Conservation (phyloP, 129 eudicot genomes). For the Helianthus tuberosus region DNA sequence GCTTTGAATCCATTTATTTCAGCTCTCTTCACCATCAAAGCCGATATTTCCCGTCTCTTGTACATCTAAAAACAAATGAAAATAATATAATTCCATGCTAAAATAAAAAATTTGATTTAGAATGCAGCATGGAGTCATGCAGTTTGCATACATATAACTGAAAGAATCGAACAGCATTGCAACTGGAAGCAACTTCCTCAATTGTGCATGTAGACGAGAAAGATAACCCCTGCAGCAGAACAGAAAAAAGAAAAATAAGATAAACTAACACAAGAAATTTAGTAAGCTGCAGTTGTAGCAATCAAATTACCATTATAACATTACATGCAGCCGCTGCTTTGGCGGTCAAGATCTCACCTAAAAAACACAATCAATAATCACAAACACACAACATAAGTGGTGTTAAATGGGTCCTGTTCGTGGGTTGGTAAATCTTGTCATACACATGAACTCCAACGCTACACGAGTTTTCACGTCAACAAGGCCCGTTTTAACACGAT, state of each 20-base stretch:
- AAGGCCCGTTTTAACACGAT: too few relatives aligned
- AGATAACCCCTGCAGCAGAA: slow-evolving; percentile 54
- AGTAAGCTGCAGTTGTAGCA: neutral
- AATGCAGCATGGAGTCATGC: slow-evolving; percentile 15
- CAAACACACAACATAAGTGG: neutral
- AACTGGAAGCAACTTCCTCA: slow-evolving; percentile 93
- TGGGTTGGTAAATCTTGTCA: neutral
- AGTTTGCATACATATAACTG: slow-evolving; percentile 62
- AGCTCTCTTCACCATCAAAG: slow-evolving; percentile 81
- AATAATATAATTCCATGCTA: neutral
- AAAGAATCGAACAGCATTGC: slow-evolving; percentile 78
- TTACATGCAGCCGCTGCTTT: slow-evolving; percentile 83
- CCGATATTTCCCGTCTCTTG: slow-evolving; percentile 59
- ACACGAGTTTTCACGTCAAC: too few relatives aligned
- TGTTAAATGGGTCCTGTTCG: neutral
- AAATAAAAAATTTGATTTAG: neutral
- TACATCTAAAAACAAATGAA: slow-evolving; percentile 48
- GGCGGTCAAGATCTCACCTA: slow-evolving; percentile 90
- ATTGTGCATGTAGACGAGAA: slow-evolving; percentile 69
- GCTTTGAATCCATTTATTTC: slow-evolving; percentile 88
- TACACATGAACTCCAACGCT: neutral
- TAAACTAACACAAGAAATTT: too few relatives aligned
- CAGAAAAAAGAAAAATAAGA: too few relatives aligned
- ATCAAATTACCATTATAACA: slow-evolving; percentile 62
- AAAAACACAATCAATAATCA: neutral